Evolutionary conservation across 352 stramenopile genomes (phyloP).

Genomic region (Globisporangium lucens): DNA sequence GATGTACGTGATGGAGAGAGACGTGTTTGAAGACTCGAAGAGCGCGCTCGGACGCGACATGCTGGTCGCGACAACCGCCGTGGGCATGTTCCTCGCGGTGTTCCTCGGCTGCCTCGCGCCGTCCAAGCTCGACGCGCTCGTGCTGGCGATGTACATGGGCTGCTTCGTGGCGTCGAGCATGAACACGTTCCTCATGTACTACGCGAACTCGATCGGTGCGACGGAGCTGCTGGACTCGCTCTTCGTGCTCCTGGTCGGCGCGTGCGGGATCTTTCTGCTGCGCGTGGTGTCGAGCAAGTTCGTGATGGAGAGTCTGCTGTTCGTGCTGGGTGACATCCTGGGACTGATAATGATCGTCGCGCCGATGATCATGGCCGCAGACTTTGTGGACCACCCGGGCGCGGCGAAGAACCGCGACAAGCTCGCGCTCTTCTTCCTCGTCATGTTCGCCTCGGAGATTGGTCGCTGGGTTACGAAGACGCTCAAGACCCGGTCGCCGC

Average conservation of each 20-base stretch:
- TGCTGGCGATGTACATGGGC: conserved; percentile 41
- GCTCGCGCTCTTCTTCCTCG: conserved; percentile 44
- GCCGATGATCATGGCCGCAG: conserved; percentile 39
- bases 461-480: conserved; percentile 16
- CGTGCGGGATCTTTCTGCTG: conserved; percentile 37
- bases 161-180: conserved; percentile 45
- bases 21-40: conserved; percentile 24
- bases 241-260: conserved; percentile 41
- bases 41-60: conserved; percentile 28
- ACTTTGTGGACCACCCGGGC: conserved; percentile 40
- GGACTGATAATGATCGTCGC: conserved; percentile 26
- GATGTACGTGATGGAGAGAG: conserved; percentile 26
- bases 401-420: conserved; percentile 32
- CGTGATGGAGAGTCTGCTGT: conserved; percentile 43
- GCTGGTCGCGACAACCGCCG: conserved; percentile 30
- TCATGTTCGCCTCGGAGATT: conserved; percentile 43
- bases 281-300: conserved; percentile 49
- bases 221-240: conserved; percentile 41
- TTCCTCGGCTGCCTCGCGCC: conserved; percentile 39
- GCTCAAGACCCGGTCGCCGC: conserved; percentile 2
- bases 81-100: conserved; percentile 28
- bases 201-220: conserved; percentile 26
- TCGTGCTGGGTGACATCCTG: conserved; percentile 38
- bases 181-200: conserved; percentile 49
- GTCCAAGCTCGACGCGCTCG: conserved; percentile 30